phyloP scores from a whole-genome alignment of 441 rosid species.

The Gossypium gossypioides region DNA sequence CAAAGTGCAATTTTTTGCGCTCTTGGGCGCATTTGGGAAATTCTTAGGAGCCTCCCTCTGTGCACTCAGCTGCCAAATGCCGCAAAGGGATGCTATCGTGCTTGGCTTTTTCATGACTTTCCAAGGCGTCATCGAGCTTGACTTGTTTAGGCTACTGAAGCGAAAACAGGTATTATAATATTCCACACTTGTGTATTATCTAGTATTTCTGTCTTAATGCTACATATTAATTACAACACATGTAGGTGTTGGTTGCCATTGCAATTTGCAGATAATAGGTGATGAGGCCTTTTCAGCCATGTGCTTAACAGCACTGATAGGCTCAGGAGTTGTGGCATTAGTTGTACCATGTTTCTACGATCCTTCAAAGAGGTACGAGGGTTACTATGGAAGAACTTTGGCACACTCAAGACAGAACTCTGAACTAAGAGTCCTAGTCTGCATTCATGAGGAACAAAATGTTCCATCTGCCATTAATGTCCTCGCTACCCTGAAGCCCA shows the following conservation, averaged over 20 bases:
- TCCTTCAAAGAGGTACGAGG: slow-evolving; percentile 31
- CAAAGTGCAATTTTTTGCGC: not conserved
- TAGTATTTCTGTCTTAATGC: not conserved
- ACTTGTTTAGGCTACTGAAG: slow-evolving; percentile 20
- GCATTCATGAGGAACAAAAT: slow-evolving; percentile 34
- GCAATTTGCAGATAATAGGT: slow-evolving; percentile 21
- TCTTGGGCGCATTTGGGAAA: slow-evolving; percentile 5
- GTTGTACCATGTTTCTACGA: slow-evolving; percentile 28
- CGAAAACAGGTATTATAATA: not conserved
- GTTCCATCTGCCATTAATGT: slow-evolving; percentile 27
- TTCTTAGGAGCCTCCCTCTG: slow-evolving; percentile 19
- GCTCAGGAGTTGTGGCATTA: slow-evolving; percentile 21
- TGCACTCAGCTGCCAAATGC: slow-evolving; percentile 14
- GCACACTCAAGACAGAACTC: slow-evolving; percentile 20
- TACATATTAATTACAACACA: not conserved
- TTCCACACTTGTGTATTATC: not conserved
- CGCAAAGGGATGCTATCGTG: slow-evolving; percentile 24
- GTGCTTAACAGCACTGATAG: slow-evolving; percentile 24
- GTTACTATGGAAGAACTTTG: slow-evolving; percentile 26
- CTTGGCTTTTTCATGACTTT: slow-evolving; percentile 25
- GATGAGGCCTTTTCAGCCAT: slow-evolving; percentile 20
- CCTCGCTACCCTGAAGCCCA: slow-evolving; percentile 26
- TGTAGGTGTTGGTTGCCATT: slow-evolving; percentile 14
- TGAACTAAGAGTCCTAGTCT: slow-evolving; percentile 25
- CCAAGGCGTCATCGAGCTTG: slow-evolving; percentile 29